Base-by-base conservation (phyloP, 805 yeast species). In the Metschnikowia chrysomelidarum region DNA sequence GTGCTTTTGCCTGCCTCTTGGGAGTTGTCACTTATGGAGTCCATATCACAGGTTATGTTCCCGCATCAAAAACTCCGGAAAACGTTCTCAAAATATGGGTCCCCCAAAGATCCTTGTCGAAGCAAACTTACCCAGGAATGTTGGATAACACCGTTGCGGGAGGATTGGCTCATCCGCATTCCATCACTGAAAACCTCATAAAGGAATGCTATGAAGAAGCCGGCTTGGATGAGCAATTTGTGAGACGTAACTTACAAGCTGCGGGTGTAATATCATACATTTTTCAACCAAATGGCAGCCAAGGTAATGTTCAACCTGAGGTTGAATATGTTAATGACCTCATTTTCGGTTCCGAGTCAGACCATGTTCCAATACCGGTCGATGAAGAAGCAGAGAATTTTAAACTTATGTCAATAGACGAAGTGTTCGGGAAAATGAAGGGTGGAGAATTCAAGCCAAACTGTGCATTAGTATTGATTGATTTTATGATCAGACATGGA, bases 91-190 rank as follows among this genome's bases (percentile, higher is more conserved):
- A 75, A 49, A 50, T 83, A 39, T 93, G 98, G 98, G 71, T 91
- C 7, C 96, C 98, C 0, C 65, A 87, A 42, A 66, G 98, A 46
- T 73, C 97, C 0, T 57, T 66, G 4, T 71, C 78, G 2, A 93
- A 93, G 57, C 82, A 82, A 12, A 93, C 98, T 0, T 91, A 77
- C 63, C 98, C 98, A 0, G 83, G 85, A 0, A 82, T 78, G 84
- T 71, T 89, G 24, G 98, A 93, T 57, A 91, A 89, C 57, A 87
- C 95, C 1, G 85, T 93, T 5, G 98, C 96, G 0, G 98, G 98
- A 1, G 98, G 98, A 0, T 52, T 93, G 4, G 96, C 95, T 0
- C 71, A 81, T 56, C 96, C 95, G 0, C 67, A 76, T 46, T 87
- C 88, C 0, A 64, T 79, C 2, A 62, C 67, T 52, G 95, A 87